Conservation (phyloP, 805 yeast genomes). For the Candida qinlingensis region DNA sequence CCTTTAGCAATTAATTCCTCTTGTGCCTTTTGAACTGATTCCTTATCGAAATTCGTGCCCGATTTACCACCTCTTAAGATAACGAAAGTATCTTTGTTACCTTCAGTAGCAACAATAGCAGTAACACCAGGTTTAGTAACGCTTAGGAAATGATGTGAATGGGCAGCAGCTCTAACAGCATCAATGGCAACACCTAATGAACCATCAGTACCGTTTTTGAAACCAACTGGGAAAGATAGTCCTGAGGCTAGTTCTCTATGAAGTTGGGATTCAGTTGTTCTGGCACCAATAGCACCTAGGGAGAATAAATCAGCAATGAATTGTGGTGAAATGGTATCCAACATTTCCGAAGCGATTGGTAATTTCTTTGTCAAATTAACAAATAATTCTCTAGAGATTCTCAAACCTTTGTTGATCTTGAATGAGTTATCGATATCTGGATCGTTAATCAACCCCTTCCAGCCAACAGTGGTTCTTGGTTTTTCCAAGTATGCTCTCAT, state of each 20-base stretch:
- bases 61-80: conserved; percentile 93
- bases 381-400: conserved; percentile 83
- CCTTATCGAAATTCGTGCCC: conserved; percentile 86
- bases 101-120: conserved; percentile 93
- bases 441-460: conserved; percentile 97
- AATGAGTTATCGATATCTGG: conserved; percentile 93
- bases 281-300: conserved; percentile 97
- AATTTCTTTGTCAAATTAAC: conserved; percentile 73
- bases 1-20: conserved; percentile 46
- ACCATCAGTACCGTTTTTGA: conserved; percentile 98
- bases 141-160: conserved; percentile 89
- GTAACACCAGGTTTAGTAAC: conserved; percentile 96
- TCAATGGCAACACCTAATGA: conserved; percentile 90
- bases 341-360: conserved; percentile 96
- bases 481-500: conserved; percentile 98
- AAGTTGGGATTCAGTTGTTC: conserved; percentile 96
- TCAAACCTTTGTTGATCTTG: conserved; percentile 90
- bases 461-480: conserved; percentile 98
- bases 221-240: conserved; percentile 94
- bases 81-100: conserved; percentile 85
- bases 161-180: conserved; percentile 87
- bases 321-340: conserved; percentile 96
- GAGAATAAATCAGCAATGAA: conserved; percentile 89
- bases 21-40: conserved; percentile 63
- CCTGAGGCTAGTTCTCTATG: conserved; percentile 98